A percentile compares a stretch with the other conserved stretches of the same genome.
phyloP scores from a whole-genome alignment of 352 stramenopile genomes.

The Phytophthora chlamydospora region DNA sequence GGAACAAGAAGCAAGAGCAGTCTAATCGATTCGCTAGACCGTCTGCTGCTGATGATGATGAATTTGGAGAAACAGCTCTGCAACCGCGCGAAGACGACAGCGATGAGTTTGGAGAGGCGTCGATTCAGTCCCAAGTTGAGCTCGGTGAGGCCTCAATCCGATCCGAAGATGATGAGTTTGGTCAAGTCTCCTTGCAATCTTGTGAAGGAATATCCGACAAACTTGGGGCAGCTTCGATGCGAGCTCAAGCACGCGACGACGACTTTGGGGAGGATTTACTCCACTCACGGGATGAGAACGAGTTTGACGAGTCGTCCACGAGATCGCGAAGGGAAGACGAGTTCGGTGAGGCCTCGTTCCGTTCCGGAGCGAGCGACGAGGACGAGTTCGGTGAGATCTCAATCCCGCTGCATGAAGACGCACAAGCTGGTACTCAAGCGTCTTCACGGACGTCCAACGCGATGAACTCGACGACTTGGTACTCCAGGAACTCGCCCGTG shows the following conservation, averaged over 20 bases:
- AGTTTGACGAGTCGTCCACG: neutral
- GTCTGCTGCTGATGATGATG: slow-evolving; percentile 13
- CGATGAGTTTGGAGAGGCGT: neutral
- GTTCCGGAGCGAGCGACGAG: too few species aligned
- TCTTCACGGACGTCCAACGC: slow-evolving; percentile 2
- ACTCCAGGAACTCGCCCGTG: too few species aligned
- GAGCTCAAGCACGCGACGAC: neutral
- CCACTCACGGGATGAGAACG: slow-evolving; percentile 2
- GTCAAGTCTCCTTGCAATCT: neutral
- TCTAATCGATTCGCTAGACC: neutral
- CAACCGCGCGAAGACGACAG: slow-evolving; percentile 4
- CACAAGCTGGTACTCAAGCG: neutral
- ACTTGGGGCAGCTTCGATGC: neutral
- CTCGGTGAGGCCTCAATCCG: neutral
- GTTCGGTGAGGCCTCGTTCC: neutral
- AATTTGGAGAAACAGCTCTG: slow-evolving; percentile 13
- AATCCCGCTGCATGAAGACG: slow-evolving; percentile 19
- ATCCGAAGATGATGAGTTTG: slow-evolving; percentile 2
- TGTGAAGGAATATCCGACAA: slow-evolving; percentile 4
- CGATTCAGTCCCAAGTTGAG: neutral
- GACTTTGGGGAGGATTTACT: slow-evolving; percentile 9
- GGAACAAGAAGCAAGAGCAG: slow-evolving; percentile 2
- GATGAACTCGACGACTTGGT: neutral
- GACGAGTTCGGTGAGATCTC: slow-evolving; percentile 24
- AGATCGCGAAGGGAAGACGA: neutral